A percentile compares a stretch with the other conserved stretches of the same genome.
Conservation (phyloP, 306 rosid genomes). For the Trifolium pratense region DNA sequence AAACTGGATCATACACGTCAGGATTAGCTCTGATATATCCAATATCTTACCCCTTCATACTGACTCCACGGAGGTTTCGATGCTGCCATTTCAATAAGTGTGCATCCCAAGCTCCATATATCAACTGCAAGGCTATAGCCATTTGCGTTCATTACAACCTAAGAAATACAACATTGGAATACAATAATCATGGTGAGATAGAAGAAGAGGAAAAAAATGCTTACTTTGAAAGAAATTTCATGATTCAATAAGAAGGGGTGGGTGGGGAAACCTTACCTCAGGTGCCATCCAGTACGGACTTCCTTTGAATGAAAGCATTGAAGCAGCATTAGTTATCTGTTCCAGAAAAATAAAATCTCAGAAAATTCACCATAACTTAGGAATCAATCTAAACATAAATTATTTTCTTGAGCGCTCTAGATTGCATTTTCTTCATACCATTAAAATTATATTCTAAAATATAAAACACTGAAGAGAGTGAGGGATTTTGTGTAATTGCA, state of each 20-base stretch:
- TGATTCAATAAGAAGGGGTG: conserved; percentile 6
- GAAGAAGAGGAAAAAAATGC: conserved; percentile 6
- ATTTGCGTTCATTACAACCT: conserved; percentile 95
- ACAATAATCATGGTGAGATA: conserved; percentile 19
- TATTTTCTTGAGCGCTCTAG: conserved; percentile 12
- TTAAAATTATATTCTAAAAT: conserved; percentile 20
- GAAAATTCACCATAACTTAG: conserved; percentile 24
- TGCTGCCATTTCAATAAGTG: conserved; percentile 97
- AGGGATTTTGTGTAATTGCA: neutral
- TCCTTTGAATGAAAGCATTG: conserved; percentile 98
- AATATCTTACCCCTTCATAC: conserved; percentile 90
- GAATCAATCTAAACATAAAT: conserved; percentile 19
- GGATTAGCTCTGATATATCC: conserved; percentile 40
- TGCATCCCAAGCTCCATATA: conserved; percentile 98
- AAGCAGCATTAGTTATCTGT: conserved; percentile 75
- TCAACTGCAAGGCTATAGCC: conserved; percentile 93
- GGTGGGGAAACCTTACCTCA: conserved; percentile 66
- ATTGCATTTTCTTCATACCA: conserved; percentile 19
- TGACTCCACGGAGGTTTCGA: conserved; percentile 97
- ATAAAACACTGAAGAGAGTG: conserved; percentile 24
- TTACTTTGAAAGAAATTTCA: neutral
- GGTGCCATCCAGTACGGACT: conserved; percentile 99
- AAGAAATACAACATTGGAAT: conserved; percentile 41
- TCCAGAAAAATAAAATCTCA: conserved; percentile 42
- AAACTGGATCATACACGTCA: conserved; percentile 15